phyloP scores from a whole-genome alignment of 2,329 filamentous ascomycete species.

The Mycocentrospora acerina region DNA sequence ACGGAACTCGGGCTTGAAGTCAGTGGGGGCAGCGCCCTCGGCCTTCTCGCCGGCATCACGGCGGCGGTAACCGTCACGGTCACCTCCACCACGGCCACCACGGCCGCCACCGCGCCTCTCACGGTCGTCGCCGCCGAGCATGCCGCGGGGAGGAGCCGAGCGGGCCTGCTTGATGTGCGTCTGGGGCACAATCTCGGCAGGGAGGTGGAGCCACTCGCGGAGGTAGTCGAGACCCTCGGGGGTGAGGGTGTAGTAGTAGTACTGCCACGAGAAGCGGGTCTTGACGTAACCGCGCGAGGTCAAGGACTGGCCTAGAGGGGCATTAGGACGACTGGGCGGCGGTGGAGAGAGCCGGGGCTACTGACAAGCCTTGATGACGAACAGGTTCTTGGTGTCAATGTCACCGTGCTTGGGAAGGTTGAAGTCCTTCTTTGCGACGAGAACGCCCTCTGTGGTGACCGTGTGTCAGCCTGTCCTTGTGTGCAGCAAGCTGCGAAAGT shows the following conservation, averaged over 20 bases:
- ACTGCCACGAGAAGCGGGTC: slow-evolving; percentile 86
- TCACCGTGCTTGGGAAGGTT: slow-evolving; percentile 97
- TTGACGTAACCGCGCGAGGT: slow-evolving; percentile 98
- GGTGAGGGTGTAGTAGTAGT: slow-evolving; percentile 98
- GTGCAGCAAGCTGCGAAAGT: slow-evolving; percentile 37
- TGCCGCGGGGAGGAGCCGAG: slow-evolving; percentile 95
- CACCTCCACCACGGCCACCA: slow-evolving; percentile 64
- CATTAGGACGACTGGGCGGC: slow-evolving; percentile 13
- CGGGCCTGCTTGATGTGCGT: slow-evolving; percentile 99
- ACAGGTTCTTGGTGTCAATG: slow-evolving; percentile 99
- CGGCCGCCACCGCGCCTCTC: slow-evolving; percentile 76
- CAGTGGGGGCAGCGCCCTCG: slow-evolving; percentile 43
- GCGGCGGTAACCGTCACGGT: slow-evolving; percentile 82
- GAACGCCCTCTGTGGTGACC: slow-evolving; percentile 65
- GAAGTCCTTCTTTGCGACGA: slow-evolving; percentile 99
- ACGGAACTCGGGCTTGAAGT: slow-evolving; percentile 49
- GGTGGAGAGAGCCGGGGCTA: slow-evolving; percentile 6
- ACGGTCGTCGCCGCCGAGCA: slow-evolving; percentile 81
- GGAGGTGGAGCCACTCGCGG: slow-evolving; percentile 99
- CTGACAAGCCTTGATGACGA: slow-evolving; percentile 89
- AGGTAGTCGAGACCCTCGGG: slow-evolving; percentile 99
- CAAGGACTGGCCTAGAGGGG: slow-evolving; percentile 72
- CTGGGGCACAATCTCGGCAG: slow-evolving; percentile 97
- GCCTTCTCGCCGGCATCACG: slow-evolving; percentile 65
- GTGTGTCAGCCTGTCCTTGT: slow-evolving; percentile 47